Evolutionary conservation across 73 alveolate species (phyloP), one percentile per base, ranked within the genome.

Genomic region (Blepharisma stoltei): DNA sequence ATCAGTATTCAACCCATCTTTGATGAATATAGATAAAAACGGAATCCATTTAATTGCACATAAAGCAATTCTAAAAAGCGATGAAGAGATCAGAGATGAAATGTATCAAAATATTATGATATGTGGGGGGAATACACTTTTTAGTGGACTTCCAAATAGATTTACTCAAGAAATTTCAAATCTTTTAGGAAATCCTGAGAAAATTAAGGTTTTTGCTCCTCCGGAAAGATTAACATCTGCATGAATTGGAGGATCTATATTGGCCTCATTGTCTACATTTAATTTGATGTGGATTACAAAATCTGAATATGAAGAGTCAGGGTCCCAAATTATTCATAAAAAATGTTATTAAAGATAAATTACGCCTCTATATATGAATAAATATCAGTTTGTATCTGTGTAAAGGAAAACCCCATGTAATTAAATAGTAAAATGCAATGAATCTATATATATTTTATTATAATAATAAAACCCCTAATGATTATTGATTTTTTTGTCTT

Each of bases 101-200:
- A 80, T 91, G 54, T 91, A 83, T 87, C 87, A 91, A 55, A 93
- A 86, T 43, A 87, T 94, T 18, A 89, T 94, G 21, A 70, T 94
- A 46, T 91, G 95, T 80, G 98, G 98, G 43, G 98, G 98, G 14
- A 89, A 87, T 55, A 92, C 97, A 25, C 75, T 90, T 85, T 91
- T 91, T 76, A 91, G 86, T 78, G 96, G 96, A 53, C 88, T 93
- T 88, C 79, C 86, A 54, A 92, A 93, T 49, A 78, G 95, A 91
- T 81, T 93, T 89, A 75, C 78, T 78, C 75, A 78, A 67, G 95
- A 92, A 65, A 82, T 93, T 41, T 73, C 82, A 55, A 86, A 90
- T 23, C 78, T 85, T 6, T 94, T 93, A 6, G 95, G 94, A 23
- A 71, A 90, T 11, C 88, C 95, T 6, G 70, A 80, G 88, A 86